Conservation (phyloP, 1,284 basidiomycete genomes). For the Trichosporon inkin region DNA sequence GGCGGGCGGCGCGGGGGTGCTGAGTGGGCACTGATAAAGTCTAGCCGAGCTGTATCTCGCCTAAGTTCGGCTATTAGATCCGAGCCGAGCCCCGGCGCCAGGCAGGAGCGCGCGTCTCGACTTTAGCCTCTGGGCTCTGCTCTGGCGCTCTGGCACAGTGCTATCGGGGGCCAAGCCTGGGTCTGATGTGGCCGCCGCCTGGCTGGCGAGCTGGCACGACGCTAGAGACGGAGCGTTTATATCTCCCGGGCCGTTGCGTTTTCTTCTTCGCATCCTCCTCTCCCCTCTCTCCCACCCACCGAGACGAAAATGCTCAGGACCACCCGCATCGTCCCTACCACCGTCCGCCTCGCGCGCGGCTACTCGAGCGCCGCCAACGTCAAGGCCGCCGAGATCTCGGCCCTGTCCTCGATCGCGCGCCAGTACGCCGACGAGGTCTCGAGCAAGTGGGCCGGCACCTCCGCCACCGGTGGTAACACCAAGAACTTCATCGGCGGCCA, state of each 20-base stretch:
- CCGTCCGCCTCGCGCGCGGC: constrained; percentile 22
- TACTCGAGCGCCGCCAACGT: constrained; percentile 30
- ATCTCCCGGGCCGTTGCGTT: neutral
- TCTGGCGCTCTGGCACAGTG: neutral
- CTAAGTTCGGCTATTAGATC: constrained; percentile 11
- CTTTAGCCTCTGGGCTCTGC: neutral
- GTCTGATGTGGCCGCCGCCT: no score
- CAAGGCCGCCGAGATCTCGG: constrained; percentile 12
- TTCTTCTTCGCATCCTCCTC: constrained; percentile 2
- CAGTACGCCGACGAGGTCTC: constrained; percentile 42
- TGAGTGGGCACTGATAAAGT: constrained; percentile 7
- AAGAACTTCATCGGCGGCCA: constrained; percentile 86
- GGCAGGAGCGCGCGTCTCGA: neutral
- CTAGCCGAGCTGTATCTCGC: constrained; percentile 7
- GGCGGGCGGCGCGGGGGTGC: no score
- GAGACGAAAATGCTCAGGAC: constrained; percentile 23
- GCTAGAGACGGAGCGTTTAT: neutral
- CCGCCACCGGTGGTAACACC: constrained; percentile 70
- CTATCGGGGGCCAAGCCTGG: neutral
- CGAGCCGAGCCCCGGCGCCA: constrained; percentile 8
- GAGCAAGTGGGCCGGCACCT: constrained; percentile 73
- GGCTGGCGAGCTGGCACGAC: neutral
- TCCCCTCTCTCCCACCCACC: constrained; percentile 2
- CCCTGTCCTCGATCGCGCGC: constrained; percentile 32
- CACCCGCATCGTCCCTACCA: constrained; percentile 8